Evolutionary conservation across 108 stramenopile genomes (phyloP).

Genomic region (Thalassiosira profunda): DNA sequence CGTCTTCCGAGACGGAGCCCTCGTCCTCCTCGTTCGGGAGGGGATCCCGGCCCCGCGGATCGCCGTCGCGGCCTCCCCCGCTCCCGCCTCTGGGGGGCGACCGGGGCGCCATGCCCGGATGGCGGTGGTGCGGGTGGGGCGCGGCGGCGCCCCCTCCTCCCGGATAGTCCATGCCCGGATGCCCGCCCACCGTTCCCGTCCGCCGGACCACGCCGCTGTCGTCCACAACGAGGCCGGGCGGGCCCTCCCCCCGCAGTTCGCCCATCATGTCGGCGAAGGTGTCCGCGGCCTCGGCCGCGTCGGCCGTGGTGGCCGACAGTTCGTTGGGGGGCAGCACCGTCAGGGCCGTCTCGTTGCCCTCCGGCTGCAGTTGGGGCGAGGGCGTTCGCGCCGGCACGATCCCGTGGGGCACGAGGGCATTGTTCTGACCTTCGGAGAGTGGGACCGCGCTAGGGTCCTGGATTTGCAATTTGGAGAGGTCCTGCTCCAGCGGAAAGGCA

Average conservation of each 20-base stretch:
- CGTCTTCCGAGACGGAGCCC: constrained; percentile 64
- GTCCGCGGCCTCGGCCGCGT: constrained; percentile 40
- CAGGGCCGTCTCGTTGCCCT: constrained; percentile 9
- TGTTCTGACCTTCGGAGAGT: no score
- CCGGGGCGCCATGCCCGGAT: background rate
- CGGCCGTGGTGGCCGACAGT: constrained; percentile 36
- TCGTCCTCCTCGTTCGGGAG: constrained; percentile 58
- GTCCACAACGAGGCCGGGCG: constrained; percentile 32
- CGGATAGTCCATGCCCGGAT: background rate
- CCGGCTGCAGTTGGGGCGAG: no score
- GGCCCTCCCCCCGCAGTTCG: constrained; percentile 2
- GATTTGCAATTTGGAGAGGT: no score
- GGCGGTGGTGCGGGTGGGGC: background rate
- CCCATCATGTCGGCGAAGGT: constrained; percentile 38
- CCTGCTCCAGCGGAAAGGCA: no score
- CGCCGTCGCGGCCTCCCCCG: constrained; percentile 14
- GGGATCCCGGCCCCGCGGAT: constrained; percentile 36
- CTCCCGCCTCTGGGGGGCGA: background rate
- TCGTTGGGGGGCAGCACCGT: constrained; percentile 49
- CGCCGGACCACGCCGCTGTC: constrained; percentile 31
- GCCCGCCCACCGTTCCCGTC: background rate
- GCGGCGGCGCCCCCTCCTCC: background rate
- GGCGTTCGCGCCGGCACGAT: no score
- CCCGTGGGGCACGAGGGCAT: no score
- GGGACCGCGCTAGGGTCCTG: no score